These are phyloP conservation scores for Tilletia indica DNA, from an alignment of 1,284 basidiomycete species.

Conservation along the genomic window DNA sequence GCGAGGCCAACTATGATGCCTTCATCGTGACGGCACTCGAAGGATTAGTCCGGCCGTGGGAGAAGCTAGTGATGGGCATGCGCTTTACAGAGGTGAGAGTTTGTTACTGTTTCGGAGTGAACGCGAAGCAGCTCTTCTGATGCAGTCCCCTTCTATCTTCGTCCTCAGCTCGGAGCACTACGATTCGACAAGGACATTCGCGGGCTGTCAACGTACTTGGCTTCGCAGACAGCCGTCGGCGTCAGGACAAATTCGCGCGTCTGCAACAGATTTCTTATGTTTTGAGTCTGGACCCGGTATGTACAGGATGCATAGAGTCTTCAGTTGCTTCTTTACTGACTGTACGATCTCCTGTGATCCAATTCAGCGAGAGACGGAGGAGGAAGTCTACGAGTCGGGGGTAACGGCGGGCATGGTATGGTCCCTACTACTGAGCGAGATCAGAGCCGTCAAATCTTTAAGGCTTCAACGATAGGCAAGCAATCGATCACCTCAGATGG, in stretches of 20 bases:
- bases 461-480: background rate
- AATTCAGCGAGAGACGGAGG: conserved; percentile 70
- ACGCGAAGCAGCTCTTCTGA: conserved; percentile 3
- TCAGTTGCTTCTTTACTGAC: too few species aligned
- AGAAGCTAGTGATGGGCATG: conserved; percentile 76
- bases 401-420: conserved; percentile 39
- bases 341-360: too few species aligned
- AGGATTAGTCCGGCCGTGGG: conserved; percentile 86
- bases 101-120: background rate
- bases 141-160: background rate
- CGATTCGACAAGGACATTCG: conserved; percentile 92
- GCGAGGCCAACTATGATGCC: conserved; percentile 78
- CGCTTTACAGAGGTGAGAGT: conserved; percentile 76
- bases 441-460: conserved; percentile 9
- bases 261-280: conserved; percentile 90
- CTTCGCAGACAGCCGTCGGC: conserved; percentile 79
- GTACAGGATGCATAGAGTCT: background rate
- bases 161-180: conserved; percentile 82
- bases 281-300: conserved; percentile 72
- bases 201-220: conserved; percentile 76
- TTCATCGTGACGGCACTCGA: conserved; percentile 83
- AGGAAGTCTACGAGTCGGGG: conserved; percentile 42
- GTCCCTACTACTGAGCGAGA: conserved; percentile 23
- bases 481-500: too few species aligned
- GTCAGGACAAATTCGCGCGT: conserved; percentile 82